phyloP scores from a whole-genome alignment of 805 yeast genomes.

The Wickerhamomyces hampshirensis region DNA sequence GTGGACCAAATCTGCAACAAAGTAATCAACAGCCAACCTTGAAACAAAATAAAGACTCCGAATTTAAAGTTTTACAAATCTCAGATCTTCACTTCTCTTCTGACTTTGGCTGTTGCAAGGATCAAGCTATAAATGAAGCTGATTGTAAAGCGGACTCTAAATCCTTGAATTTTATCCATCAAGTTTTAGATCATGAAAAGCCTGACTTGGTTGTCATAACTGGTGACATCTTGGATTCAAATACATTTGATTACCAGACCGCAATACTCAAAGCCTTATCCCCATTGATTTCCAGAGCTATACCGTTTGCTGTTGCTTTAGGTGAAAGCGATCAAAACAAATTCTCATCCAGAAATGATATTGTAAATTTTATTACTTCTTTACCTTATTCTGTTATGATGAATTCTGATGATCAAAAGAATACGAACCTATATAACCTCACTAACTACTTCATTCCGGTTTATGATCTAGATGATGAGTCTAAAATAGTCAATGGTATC shows the following conservation, averaged over 20 bases:
- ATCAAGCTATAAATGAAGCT: constrained; percentile 25
- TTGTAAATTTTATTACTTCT: constrained; percentile 38
- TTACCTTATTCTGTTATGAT: constrained; percentile 46
- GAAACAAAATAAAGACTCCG: constrained; percentile 28
- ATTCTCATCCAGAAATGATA: constrained; percentile 36
- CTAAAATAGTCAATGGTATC: constrained; percentile 31
- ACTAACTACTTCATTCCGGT: constrained; percentile 42
- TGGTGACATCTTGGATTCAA: constrained; percentile 60
- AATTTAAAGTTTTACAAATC: constrained; percentile 58
- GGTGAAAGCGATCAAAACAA: constrained; percentile 63
- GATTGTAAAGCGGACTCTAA: constrained; percentile 50
- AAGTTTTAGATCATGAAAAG: constrained; percentile 46
- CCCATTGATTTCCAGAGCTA: constrained; percentile 46
- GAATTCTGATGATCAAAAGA: constrained; percentile 28
- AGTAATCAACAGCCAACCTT: constrained; percentile 11
- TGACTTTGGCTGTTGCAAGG: constrained; percentile 51
- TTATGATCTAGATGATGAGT: constrained; percentile 23
- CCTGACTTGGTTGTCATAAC: constrained; percentile 63
- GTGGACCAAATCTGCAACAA: not conserved
- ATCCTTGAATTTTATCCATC: constrained; percentile 46
- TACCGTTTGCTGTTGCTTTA: constrained; percentile 57
- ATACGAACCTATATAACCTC: constrained; percentile 36
- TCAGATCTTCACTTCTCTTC: constrained; percentile 65
- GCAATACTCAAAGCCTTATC: constrained; percentile 53
- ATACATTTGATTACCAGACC: constrained; percentile 56